Evolutionary conservation across 73 alveolate genomes (phyloP), one percentile per base, ranked within the genome.

Genomic region (Tetrahymena elliotti): DNA sequence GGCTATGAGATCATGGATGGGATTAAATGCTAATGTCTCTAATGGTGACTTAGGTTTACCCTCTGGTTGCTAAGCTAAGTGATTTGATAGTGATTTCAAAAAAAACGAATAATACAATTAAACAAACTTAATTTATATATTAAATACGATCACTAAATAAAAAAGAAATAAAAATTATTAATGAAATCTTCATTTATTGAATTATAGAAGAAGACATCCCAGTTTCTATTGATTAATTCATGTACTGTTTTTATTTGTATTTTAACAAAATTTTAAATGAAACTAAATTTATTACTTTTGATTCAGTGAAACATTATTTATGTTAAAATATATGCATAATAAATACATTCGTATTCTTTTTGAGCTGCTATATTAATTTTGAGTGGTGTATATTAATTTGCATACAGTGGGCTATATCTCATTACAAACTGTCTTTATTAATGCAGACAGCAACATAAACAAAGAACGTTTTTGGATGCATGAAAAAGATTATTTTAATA

Each of bases 1-100:
- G 83, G 98, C 99, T 27, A 98, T 98, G 99, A 98, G 99, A 96
- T 36, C 94, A 96, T 98, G 99, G 99, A 95, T 96, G 97, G 99
- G 99, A 92, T 95, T 98, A 52, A 27, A 97, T n/a, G 35, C 94
- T 16, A 97, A 95, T 27, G 96, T 93, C 40, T 84, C 96, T 9
- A 94, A 96, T 33, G 84, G 95, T 37, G 98, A 95, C 34, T 83
- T 97, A 20, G 99, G 99, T 37, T 96, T 97, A 37, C 97, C 98
- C 34, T 95, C 95, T 31, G 47, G 93, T 93, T 97, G 99, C 94
- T 39, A 94, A 94, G 93, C 88, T 24, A 68, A 68, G 88, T 68
- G 88, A 68, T n/a, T 68, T 12, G 20, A 24, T 3, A 6, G 38
- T 10, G 16, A 31, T 0, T 68, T 0, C 11, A 27, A 24, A 27